phyloP scores from a whole-genome alignment of 176 grass and related monocot species.

The Musa itinerans region DNA sequence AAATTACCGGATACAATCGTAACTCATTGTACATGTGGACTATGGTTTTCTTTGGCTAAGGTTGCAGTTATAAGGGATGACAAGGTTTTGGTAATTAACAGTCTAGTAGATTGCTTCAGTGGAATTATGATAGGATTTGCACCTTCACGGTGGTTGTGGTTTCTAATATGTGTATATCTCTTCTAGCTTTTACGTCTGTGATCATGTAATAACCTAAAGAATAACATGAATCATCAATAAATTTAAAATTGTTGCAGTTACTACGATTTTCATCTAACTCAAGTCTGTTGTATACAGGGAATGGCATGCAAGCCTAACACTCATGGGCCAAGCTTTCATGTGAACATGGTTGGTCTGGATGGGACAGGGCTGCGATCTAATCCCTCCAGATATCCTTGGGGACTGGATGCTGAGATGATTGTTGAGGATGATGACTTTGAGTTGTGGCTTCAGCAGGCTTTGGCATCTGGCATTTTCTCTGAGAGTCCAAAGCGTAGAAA shows the following conservation, averaged over 20 bases:
- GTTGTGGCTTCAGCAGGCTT: slow-evolving; percentile 82
- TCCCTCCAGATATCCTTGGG: slow-evolving; percentile 77
- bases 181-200: not conserved
- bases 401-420: slow-evolving; percentile 84
- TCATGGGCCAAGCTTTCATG: slow-evolving; percentile 89
- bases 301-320: slow-evolving; percentile 96
- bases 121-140: too few relatives aligned
- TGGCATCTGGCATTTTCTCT: slow-evolving; percentile 72
- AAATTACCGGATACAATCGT: too few relatives aligned
- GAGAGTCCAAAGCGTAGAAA: slow-evolving; percentile 93
- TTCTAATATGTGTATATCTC: too few relatives aligned
- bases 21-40: too few relatives aligned
- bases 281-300: slow-evolving; percentile 37
- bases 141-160: too few relatives aligned
- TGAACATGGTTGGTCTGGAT: slow-evolving; percentile 86
- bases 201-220: not conserved
- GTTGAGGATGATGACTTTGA: slow-evolving; percentile 77
- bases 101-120: too few relatives aligned
- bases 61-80: too few relatives aligned
- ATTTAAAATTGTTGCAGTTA: not conserved
- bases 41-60: too few relatives aligned
- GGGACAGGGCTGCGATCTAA: slow-evolving; percentile 61
- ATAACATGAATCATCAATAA: not conserved
- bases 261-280: not conserved
- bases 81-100: too few relatives aligned